Percentiles rank a stretch among this genome's conserved stretches.
Evolutionary conservation across 305 asterid species (phyloP).

Genomic region (Caryopteris hybrid): DNA sequence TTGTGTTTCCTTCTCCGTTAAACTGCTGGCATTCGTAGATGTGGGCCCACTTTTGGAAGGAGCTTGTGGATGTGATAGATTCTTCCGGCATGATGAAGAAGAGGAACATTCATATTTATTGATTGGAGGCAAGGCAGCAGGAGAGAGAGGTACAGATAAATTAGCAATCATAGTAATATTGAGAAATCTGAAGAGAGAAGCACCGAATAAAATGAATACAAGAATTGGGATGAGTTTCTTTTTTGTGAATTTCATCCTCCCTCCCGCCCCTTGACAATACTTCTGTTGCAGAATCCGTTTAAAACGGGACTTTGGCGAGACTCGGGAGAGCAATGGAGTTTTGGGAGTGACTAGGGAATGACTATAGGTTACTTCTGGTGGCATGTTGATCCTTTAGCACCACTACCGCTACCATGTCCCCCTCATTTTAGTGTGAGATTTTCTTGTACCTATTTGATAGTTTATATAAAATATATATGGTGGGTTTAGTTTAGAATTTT

Average conservation of each 20-base stretch:
- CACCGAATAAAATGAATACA: constrained; percentile 43
- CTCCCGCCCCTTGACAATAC: neutral
- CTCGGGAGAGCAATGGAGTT: constrained; percentile 30
- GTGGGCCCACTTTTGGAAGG: neutral
- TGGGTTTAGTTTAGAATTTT: constrained; percentile 20
- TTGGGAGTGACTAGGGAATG: constrained; percentile 31
- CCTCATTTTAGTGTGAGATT: constrained; percentile 11
- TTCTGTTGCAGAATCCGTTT: constrained; percentile 29
- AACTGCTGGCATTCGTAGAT: constrained; percentile 7
- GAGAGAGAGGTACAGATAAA: constrained; percentile 27
- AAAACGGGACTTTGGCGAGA: constrained; percentile 27
- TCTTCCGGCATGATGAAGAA: neutral
- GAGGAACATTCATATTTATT: constrained; percentile 9
- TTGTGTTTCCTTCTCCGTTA: constrained; percentile 50
- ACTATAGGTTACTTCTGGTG: constrained; percentile 36
- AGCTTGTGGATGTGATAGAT: neutral
- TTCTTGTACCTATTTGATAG: neutral
- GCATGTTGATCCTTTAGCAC: constrained; percentile 41
- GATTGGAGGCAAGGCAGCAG: constrained; percentile 14
- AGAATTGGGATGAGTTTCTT: constrained; percentile 51
- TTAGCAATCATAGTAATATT: constrained; percentile 38
- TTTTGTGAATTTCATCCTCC: constrained; percentile 49
- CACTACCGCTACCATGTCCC: constrained; percentile 16
- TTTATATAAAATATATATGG: constrained; percentile 10
- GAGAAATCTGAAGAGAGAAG: constrained; percentile 59